A percentile compares a stretch with the other conserved stretches of the same genome.
Evolutionary conservation across 2,329 filamentous ascomycete species (phyloP).

Genomic region (Scedosporium apiospermum): DNA sequence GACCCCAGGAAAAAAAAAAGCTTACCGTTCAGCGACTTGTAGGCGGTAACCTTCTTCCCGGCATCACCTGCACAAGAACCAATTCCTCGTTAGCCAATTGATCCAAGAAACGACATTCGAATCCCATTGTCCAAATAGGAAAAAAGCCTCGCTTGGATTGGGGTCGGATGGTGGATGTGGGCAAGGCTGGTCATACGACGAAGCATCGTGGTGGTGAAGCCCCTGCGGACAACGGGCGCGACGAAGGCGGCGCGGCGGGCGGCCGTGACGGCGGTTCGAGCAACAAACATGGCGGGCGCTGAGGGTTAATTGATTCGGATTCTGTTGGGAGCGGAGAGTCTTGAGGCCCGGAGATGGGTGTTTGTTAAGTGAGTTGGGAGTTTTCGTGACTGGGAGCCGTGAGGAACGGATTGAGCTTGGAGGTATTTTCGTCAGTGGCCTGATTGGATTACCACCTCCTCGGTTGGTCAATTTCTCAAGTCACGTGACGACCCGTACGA

Average conservation of each 20-base stretch:
- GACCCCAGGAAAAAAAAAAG: constrained; percentile 16
- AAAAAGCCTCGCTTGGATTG: constrained; percentile 1
- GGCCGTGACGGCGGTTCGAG: constrained; percentile 51
- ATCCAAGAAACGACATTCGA: background rate
- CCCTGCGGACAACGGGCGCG: constrained; percentile 39
- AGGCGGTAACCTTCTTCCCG: constrained; percentile 34
- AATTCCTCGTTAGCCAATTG: constrained; percentile 4
- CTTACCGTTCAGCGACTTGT: constrained; percentile 39
- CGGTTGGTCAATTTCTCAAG: background rate
- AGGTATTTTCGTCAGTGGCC: constrained; percentile 21
- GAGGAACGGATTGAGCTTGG: constrained; percentile 34
- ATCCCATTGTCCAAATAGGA: background rate
- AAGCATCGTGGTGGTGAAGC: constrained; percentile 49
- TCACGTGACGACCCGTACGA: constrained; percentile 4
- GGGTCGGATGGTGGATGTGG: constrained; percentile 7
- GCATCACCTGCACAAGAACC: constrained; percentile 22
- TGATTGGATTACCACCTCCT: constrained; percentile 7
- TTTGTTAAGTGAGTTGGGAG: constrained; percentile 15
- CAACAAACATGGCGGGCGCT: constrained; percentile 44
- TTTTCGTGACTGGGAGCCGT: constrained; percentile 36
- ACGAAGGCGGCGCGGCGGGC: constrained; percentile 44
- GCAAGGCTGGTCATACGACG: constrained; percentile 41
- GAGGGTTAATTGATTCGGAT: constrained; percentile 11
- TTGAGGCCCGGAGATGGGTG: constrained; percentile 12
- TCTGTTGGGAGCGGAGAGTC: constrained; percentile 9